Base-by-base conservation (phyloP, 2,329 filamentous ascomycete species). In the Botrytis aclada region DNA sequence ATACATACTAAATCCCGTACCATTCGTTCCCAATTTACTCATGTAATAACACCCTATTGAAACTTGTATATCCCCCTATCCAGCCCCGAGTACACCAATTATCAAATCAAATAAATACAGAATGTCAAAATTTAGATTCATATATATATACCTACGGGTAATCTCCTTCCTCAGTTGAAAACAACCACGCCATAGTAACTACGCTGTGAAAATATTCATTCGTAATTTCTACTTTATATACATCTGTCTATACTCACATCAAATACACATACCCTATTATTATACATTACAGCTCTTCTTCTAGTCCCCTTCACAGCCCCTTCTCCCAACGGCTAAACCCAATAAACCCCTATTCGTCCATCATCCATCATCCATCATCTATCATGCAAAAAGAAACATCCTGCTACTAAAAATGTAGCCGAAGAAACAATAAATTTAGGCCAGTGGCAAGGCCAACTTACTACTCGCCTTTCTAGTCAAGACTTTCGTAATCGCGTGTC, bases 401-500 rank as follows among this genome's bases (percentile, higher is more conserved):
- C 14, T 25, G 18, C 20, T 20, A 7, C 47, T n/a, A 1, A 16
- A 7, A n/a, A 29, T 25, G 69, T 5, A 41, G 32, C 16, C 29
- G 18, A 20, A 3, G 22, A 45, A 41, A 32, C 37, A 32, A n/a
- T 39, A 39, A 73, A 66, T 67, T 74, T 75, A 83, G 74, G 79
- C 81, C 74, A 82, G 76, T 18, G 83, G 81, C 51, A 85, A 70
- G 34, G 74, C 76, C 37, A 80, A 79, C 77, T 85, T 85, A 75
- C 83, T 84, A 79, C 84, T 89, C 41, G 85, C 82, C 81, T 89
- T 90, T 75, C 88, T 85, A 32, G 88, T 89, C 87, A 99, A 90
- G 74, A 98, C 90, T 84, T 97, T 98, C 69, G 95, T 97, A 77
- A 98, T 93, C 22, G 96, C 95, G 83, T 98, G 95, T 74, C 95